Evolutionary conservation across 1,284 basidiomycete genomes (phyloP), one percentile per base, ranked within the genome.

Genomic region (Cystobasidium pallidum): DNA sequence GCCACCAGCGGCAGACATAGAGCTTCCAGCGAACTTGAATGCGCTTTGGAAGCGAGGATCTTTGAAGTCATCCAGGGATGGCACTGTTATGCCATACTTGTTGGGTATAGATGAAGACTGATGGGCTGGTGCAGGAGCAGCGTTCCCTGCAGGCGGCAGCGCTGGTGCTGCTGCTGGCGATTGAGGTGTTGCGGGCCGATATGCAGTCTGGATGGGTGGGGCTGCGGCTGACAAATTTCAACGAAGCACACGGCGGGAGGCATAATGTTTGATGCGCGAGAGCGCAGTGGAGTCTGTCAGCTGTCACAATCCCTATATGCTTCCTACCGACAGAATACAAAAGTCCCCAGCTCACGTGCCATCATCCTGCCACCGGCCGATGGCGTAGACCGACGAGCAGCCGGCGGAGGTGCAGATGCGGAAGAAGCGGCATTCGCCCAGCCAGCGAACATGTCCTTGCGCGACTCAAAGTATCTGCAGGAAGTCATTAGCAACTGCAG

Each of bases 381-480:
- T 41, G 54, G 24, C 21, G 41, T 39, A 24, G 65, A 3, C 21
- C 21, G 67, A 32, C 57, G 34, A 49, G 24, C 36, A 32, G 66
- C 17, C 45, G 65, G 30, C n/a, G 52, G 1, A 19, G 24, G 65
- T 28, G 54, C 66, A 45, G 52, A 13, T 32, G 66, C 11, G 21
- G 30, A 11, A 26, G 64, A 3, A 26, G 24, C 36, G 15, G 67
- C 57, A 51, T 26, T 62, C 34, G 41, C 67, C 67, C 67, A 70
- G 26, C 67, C 49, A 13, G 67, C 67, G 47, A 70, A 70, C 57
- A 70, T 57, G n/a, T 70, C 67, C 36, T 70, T 61, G 41, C 67
- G 67, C 32, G 67, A 70, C 30, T 70, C 67, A 52, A 70, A 70
- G 67, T 70, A 70, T 17, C 67, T 70, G 57, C 41, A 52, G 26